Conservation (phyloP, 352 stramenopile genomes). For the Phytopythium helicoides region DNA sequence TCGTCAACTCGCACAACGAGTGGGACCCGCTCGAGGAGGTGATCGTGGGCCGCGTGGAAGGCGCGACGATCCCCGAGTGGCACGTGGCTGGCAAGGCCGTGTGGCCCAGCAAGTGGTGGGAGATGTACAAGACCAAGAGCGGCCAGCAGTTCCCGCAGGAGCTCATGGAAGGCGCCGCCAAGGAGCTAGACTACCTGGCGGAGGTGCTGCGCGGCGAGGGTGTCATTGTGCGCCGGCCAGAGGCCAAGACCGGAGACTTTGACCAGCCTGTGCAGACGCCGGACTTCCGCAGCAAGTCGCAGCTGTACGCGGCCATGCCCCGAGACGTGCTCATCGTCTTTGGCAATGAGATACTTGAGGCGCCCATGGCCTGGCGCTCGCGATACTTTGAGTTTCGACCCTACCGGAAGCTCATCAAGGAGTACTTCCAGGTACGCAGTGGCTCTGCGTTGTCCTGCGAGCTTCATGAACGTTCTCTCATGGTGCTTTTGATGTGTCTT, state of each 20-base stretch:
- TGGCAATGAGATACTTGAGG: slow-evolving; percentile 89
- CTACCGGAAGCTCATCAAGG: slow-evolving; percentile 87
- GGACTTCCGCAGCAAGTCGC: slow-evolving; percentile 81
- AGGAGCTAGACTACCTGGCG: slow-evolving; percentile 86
- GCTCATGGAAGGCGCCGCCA: slow-evolving; percentile 66
- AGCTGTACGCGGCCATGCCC: slow-evolving; percentile 89
- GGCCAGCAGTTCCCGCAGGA: slow-evolving; percentile 77
- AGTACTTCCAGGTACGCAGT: slow-evolving; percentile 87
- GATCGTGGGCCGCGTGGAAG: slow-evolving; percentile 87
- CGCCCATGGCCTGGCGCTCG: slow-evolving; percentile 88
- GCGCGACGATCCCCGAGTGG: slow-evolving; percentile 90
- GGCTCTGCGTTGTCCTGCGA: too few relatives aligned
- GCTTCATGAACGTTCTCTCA: too few relatives aligned
- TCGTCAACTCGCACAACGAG: slow-evolving; percentile 91
- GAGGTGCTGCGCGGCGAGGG: slow-evolving; percentile 83
- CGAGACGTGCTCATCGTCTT: slow-evolving; percentile 88
- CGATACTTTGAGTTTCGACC: slow-evolving; percentile 90
- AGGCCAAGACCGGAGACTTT: slow-evolving; percentile 67
- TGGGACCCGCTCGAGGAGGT: slow-evolving; percentile 91
- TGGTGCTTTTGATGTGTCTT: neutral
- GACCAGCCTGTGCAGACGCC: slow-evolving; percentile 73
- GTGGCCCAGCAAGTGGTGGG: slow-evolving; percentile 87
- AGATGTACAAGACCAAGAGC: slow-evolving; percentile 88
- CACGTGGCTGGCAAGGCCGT: slow-evolving; percentile 88
- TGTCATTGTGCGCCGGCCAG: slow-evolving; percentile 79